A percentile compares a stretch with the other conserved stretches of the same genome.
phyloP scores from a whole-genome alignment of 2,329 filamentous ascomycete species.

The Botrytis galanthina region DNA sequence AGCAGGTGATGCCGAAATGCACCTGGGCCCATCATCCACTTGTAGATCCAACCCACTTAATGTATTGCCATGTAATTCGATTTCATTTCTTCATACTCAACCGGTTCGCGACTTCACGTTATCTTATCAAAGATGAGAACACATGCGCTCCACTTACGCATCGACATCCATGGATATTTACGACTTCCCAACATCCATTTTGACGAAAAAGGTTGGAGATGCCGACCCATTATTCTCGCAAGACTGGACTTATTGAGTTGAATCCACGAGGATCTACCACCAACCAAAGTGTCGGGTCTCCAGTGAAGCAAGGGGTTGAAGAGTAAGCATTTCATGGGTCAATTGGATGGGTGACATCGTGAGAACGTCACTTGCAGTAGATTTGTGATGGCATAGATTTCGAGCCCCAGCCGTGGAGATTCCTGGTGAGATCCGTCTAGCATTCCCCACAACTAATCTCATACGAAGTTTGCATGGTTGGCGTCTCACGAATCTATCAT shows the following conservation, averaged over 20 bases:
- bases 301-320: not conserved
- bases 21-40: not conserved
- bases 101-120: not conserved
- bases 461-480: not conserved
- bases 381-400: not conserved
- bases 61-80: not conserved
- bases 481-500: slow-evolving; percentile 5
- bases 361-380: slow-evolving; percentile 12
- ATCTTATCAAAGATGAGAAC: not conserved
- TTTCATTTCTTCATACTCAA: not conserved
- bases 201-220: not conserved
- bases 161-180: not conserved
- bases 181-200: not conserved
- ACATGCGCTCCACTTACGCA: not conserved
- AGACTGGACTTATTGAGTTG: slow-evolving; percentile 5
- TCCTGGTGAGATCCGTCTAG: not conserved
- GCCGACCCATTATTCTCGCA: slow-evolving; percentile 5
- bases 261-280: not conserved
- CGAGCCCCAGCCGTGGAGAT: slow-evolving; percentile 1
- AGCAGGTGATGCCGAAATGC: not conserved
- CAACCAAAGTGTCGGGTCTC: slow-evolving; percentile 7
- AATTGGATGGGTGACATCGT: not conserved
- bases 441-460: slow-evolving; percentile 2
- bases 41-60: not conserved
- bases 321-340: not conserved